Evolutionary conservation across 2,329 filamentous ascomycete species (phyloP).

Genomic region (Claviceps sp.): DNA sequence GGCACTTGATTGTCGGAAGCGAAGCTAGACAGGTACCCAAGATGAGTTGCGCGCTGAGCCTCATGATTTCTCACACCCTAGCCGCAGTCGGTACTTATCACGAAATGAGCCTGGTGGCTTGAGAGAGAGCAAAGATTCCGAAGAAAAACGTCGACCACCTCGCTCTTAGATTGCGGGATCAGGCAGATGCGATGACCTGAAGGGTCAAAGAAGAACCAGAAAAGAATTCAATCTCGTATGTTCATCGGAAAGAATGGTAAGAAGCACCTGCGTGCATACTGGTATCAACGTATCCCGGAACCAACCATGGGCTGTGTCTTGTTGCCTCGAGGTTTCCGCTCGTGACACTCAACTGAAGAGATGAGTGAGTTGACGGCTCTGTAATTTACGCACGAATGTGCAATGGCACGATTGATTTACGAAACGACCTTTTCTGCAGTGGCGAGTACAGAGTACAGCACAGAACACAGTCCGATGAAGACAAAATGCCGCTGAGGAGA

Average conservation of each 20-base stretch:
- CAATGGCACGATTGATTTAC: not conserved
- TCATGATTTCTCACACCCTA: constrained; percentile 8
- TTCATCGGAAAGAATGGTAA: not conserved
- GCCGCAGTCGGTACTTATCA: no score
- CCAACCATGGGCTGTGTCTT: not conserved
- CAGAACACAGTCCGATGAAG: not conserved
- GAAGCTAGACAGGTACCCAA: constrained; percentile 10
- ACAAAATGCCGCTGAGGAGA: not conserved
- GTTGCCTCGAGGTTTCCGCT: not conserved
- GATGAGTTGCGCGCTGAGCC: constrained; percentile 6
- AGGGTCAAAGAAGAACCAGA: not conserved
- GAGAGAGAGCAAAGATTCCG: not conserved
- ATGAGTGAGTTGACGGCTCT: not conserved
- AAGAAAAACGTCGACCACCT: not conserved
- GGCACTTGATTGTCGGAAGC: constrained; percentile 17
- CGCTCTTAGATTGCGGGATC: not conserved
- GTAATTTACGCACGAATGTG: not conserved
- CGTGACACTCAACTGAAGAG: not conserved
- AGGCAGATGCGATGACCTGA: not conserved
- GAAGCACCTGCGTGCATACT: not conserved
- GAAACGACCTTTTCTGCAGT: not conserved
- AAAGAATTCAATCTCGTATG: not conserved
- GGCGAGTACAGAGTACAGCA: not conserved
- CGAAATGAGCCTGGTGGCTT: not conserved
- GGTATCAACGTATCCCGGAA: not conserved